A percentile compares a stretch with the other conserved stretches of the same genome.
Evolutionary conservation across 108 stramenopile species (phyloP).

Genomic region (Cyclotella atomus): DNA sequence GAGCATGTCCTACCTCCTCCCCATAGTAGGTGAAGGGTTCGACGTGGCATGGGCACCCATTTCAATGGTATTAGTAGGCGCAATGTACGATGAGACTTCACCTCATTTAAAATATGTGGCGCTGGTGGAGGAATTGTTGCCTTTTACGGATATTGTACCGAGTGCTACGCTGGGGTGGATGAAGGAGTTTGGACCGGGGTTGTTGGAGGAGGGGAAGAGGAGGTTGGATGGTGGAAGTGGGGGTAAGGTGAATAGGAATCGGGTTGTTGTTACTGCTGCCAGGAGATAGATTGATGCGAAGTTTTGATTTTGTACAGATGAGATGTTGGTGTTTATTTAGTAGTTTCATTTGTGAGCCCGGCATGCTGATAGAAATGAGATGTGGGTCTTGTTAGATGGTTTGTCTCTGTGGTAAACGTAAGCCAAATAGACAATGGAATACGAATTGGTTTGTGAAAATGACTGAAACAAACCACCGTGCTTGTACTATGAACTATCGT

Average conservation of each 20-base stretch:
- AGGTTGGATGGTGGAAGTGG: constrained; percentile 15
- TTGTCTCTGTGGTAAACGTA: no score
- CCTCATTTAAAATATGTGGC: constrained; percentile 82
- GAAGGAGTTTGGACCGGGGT: constrained; percentile 64
- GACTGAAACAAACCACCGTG: no score
- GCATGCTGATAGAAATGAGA: no score
- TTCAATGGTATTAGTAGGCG: constrained; percentile 80
- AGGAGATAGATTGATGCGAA: no score
- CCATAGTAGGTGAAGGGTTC: constrained; percentile 85
- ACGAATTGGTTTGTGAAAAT: no score
- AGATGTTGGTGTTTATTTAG: no score
- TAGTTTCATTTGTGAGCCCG: no score
- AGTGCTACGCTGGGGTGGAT: constrained; percentile 90
- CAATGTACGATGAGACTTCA: constrained; percentile 80
- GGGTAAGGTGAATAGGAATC: background rate
- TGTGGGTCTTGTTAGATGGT: no score
- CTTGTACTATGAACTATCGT: no score
- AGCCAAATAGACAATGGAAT: no score
- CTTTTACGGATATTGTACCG: constrained; percentile 94
- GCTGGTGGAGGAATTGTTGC: constrained; percentile 87
- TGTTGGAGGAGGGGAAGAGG: constrained; percentile 41
- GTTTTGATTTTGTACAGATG: no score
- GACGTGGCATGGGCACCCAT: constrained; percentile 93
- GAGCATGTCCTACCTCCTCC: constrained; percentile 77
- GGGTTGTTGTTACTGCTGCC: constrained; percentile 3